Conservation (phyloP, 1,139 yeast genomes). For the Hansenula lynferdii region DNA sequence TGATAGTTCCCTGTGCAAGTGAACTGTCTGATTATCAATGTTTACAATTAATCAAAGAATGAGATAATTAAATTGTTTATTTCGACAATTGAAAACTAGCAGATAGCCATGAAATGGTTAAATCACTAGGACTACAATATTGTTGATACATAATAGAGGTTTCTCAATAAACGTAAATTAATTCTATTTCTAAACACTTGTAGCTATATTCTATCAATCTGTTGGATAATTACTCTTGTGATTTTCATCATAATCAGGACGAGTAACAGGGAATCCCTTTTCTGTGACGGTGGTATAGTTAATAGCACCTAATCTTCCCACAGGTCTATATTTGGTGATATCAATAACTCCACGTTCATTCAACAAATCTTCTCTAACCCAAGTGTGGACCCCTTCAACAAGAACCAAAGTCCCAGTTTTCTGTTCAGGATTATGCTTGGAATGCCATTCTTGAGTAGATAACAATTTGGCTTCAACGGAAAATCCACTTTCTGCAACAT, state of each 20-base stretch:
- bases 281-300: conserved; percentile 41
- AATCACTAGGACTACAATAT: no score
- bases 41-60: no score
- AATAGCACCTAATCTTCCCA: conserved; percentile 53
- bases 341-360: conserved; percentile 40
- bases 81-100: no score
- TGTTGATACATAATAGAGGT: no score
- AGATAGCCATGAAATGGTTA: no score
- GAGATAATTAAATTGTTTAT: no score
- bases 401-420: conserved; percentile 38
- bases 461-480: conserved; percentile 51
- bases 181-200: no score
- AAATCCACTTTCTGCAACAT: conserved; percentile 59
- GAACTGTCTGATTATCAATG: no score
- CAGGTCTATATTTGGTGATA: conserved; percentile 45
- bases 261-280: conserved; percentile 13
- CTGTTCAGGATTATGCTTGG: conserved; percentile 33
- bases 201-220: no score
- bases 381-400: conserved; percentile 55
- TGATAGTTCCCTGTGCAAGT: no score
- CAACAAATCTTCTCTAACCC: conserved; percentile 49
- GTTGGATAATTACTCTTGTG: no score
- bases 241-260: conserved; percentile 3
- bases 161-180: no score
- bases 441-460: conserved; percentile 40